These are phyloP conservation scores for Chlamydomonas applanata DNA, from an alignment of 139 green algal genomes.

Conservation along the genomic window DNA sequence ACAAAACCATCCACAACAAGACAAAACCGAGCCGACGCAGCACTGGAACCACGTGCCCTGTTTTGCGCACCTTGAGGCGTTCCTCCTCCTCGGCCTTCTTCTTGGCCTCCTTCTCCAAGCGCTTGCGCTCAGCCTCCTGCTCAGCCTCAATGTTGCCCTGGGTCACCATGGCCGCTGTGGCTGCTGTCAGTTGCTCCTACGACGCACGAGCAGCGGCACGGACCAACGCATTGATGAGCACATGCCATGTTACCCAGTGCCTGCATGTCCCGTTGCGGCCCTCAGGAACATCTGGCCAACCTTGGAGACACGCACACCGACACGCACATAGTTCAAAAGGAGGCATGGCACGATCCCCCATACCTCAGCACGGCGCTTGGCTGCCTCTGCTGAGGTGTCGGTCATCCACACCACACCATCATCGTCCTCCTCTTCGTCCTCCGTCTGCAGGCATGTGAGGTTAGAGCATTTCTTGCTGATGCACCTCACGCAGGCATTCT, in stretches of 20 bases:
- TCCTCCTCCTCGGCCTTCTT: slow-evolving; percentile 44
- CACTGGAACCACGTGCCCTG: no score
- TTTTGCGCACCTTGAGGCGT: slow-evolving; percentile 10
- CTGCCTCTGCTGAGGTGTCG: slow-evolving; percentile 80
- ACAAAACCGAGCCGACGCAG: background rate
- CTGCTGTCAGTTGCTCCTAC: slow-evolving; percentile 85
- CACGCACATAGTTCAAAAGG: no score
- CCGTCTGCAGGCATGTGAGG: slow-evolving; percentile 4
- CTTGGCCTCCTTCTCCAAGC: slow-evolving; percentile 39
- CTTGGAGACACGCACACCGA: no score
- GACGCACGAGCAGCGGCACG: no score
- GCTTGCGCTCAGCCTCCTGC: slow-evolving; percentile 54
- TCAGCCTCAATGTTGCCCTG: slow-evolving; percentile 84
- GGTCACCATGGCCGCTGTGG: slow-evolving; percentile 83
- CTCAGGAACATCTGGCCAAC: no score
- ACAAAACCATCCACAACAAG: no score
- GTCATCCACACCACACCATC: slow-evolving; percentile 88
- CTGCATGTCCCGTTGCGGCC: no score
- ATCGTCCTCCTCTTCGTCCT: slow-evolving; percentile 44
- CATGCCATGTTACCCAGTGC: no score
- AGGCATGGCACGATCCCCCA: no score
- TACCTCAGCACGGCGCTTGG: slow-evolving; percentile 60
- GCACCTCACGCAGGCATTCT: no score
- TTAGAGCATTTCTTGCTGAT: no score
- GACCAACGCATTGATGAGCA: no score